Base-by-base conservation (phyloP, 805 yeast species). In the Ogataea kodamae region DNA sequence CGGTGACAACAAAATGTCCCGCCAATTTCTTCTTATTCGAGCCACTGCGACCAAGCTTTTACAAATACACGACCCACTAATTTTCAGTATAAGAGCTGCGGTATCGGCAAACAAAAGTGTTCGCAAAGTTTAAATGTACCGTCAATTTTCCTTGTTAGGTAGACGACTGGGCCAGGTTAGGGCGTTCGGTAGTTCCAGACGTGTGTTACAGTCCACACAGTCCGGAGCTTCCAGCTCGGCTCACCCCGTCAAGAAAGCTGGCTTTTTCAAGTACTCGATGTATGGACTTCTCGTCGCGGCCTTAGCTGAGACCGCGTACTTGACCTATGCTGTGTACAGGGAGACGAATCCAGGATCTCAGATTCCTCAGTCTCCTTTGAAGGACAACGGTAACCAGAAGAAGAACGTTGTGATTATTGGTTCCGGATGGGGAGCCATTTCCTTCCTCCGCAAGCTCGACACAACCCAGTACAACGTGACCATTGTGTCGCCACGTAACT, bases 351-450 rank as follows among this genome's bases (percentile, higher is more conserved):
- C 88, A 4, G 62, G 65, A 18, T 61, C 67, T n/a, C 86, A 81
- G 55, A 48, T 60, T 26, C 76, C 77, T 31, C 86, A 79, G 53
- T 61, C 73, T 26, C 52, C 55, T 18, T 66, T 64, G 49, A 48
- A 53, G 33, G 59, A 62, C 15, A 59, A 61, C 24, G 85, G 82
- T 35, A 74, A 73, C 43, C 62, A 70, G 56, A 78, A 76, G 70
- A 78, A 79, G 62, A 77, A 81, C 17, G 62, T 79, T 50, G 92
- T 89, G 36, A 78, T 72, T 62, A 75, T 75, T 54, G 92, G 92
- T 40, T 78, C 95, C 20, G 97, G 97, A 28, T 89, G 97, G 97
- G 96, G 95, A 40, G 75, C 94, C 9, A 80, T 87, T 35, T 78
- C 95, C 6, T 65, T 86, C 43, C 70, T 89, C 64, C 85, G 86